Base-by-base conservation (phyloP, 805 yeast genomes). In the Diddensiella santjacobensis region DNA sequence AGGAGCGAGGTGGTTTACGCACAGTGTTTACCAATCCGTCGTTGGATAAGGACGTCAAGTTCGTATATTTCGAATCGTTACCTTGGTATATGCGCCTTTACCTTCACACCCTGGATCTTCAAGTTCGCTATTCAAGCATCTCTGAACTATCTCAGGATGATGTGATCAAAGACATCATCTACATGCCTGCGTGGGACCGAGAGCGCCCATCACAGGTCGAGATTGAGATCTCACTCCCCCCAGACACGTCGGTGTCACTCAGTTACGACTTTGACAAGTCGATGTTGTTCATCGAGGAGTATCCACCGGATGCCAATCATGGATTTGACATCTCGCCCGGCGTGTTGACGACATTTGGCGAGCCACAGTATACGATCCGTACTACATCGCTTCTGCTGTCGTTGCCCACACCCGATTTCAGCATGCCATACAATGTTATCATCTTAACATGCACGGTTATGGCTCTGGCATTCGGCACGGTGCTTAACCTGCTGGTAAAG, bases 231-330 rank as follows among this genome's bases (percentile, higher is more conserved):
- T 61, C 58, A 0, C 61, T 91, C 2, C 97, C 97, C 0, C 76
- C 90, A 1, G 61, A 71, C 2, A 72, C 81, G 11, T 73, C 81
- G 4, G 64, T 85, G 40, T 74, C 83, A 1, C 56, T 88, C 45
- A 79, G 84, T 2, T 86, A 86, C 62, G 78, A 83, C 48, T 90
- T 91, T 62, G 98, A 93, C 63, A 93, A 90, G 64, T 81, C 96
- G 0, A 72, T 93, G 62, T 72, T 93, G 24, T 75, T 83, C 49
- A 81, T 86, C 52, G 85, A 89, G 2, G 98, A 93, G 64, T 93
- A 93, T 61, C 99, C 99, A n/a, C 99, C 99, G 1, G 99, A 93
- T 71, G 98, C 99, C 1, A 93, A 93, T 64, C 97, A 93, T 59
- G 99, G 99, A 0, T 93, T 93, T 67, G 91, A 90, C 50, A 80